phyloP scores from a whole-genome alignment of 495 filamentous ascomycete species.

The Podospora australis region DNA sequence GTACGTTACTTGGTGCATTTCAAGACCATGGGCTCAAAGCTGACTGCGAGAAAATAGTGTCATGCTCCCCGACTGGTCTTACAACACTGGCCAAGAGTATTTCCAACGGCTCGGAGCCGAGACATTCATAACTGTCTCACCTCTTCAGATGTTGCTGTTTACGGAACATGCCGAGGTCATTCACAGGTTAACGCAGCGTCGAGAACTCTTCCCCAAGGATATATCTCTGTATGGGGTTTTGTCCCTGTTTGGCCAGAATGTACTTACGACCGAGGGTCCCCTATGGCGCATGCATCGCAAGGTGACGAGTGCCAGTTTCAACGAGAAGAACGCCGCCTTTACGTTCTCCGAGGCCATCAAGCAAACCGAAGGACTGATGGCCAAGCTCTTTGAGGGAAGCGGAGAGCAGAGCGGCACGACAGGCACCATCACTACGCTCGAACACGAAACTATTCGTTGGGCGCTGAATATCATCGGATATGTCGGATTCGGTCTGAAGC shows the following conservation, averaged over 20 bases:
- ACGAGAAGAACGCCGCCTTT: constrained; percentile 62
- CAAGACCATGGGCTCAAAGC: neutral
- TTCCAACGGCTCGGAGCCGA: constrained; percentile 32
- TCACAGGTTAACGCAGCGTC: constrained; percentile 50
- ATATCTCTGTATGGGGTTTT: constrained; percentile 50
- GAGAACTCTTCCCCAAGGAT: constrained; percentile 64
- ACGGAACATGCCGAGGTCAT: constrained; percentile 54
- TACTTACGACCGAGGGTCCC: constrained; percentile 57
- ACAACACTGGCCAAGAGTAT: constrained; percentile 24
- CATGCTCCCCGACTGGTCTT: constrained; percentile 34
- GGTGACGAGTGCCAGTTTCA: constrained; percentile 60
- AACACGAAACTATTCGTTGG: constrained; percentile 55
- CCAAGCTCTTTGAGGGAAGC: constrained; percentile 36
- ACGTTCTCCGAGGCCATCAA: constrained; percentile 55
- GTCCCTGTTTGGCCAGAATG: constrained; percentile 56
- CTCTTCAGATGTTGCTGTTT: constrained; percentile 38
- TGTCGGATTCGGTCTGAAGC: constrained; percentile 56
- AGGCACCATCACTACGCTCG: constrained; percentile 43
- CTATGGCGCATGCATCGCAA: constrained; percentile 63
- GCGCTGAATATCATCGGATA: constrained; percentile 62
- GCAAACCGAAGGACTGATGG: constrained; percentile 52
- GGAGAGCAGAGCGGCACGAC: constrained; percentile 23
- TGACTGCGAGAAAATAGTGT: constrained; percentile 19
- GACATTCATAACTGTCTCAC: constrained; percentile 50
- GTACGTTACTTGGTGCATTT: constrained; percentile 21